phyloP scores from a whole-genome alignment of 2,329 filamentous ascomycete species.

The Ophiosphaerella korrae region DNA sequence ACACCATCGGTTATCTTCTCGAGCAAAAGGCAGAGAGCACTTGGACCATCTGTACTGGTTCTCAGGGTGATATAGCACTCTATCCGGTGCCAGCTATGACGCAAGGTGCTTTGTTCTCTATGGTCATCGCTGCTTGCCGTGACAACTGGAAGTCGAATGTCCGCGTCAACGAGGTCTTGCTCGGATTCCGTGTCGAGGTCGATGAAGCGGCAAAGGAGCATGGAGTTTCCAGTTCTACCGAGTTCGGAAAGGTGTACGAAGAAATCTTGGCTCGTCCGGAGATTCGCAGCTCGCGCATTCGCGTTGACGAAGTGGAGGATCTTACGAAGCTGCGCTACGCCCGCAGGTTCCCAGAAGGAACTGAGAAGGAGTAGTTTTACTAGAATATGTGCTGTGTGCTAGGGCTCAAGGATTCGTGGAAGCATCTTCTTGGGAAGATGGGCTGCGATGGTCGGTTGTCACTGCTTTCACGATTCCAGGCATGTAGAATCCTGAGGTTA shows the following conservation, averaged over 20 bases:
- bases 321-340: background rate
- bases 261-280: background rate
- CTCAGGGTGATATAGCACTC: conserved; percentile 6
- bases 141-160: conserved; percentile 42
- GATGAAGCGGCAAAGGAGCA: conserved; percentile 5
- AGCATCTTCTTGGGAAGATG: no score
- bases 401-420: no score
- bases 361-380: no score
- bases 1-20: conserved; percentile 10
- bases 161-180: conserved; percentile 50
- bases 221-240: conserved; percentile 4
- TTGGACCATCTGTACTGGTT: conserved; percentile 11
- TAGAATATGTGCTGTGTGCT: no score
- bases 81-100: conserved; percentile 10
- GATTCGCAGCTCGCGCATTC: conserved; percentile 3
- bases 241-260: conserved; percentile 9
- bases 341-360: no score
- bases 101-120: conserved; percentile 48
- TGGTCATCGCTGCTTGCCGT: conserved; percentile 36
- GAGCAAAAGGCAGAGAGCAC: conserved; percentile 8
- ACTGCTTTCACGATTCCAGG: no score
- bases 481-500: no score
- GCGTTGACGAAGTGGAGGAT: conserved; percentile 5
- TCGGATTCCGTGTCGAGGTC: conserved; percentile 19
- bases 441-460: no score